These are phyloP conservation scores for Vigna nakashimae DNA, from an alignment of 306 rosid species.

Conservation along the genomic window DNA sequence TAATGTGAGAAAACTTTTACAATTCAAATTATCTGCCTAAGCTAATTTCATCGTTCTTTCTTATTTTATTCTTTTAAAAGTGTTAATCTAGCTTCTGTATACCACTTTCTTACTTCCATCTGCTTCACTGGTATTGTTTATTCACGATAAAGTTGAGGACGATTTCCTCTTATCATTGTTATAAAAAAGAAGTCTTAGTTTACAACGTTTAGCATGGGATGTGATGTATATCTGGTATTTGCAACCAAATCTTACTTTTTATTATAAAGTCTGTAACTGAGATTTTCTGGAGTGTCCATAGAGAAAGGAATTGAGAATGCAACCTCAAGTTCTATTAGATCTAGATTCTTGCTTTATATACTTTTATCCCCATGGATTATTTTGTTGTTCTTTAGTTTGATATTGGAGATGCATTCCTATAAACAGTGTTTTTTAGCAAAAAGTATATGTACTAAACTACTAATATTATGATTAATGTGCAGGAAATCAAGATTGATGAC, in stretches of 20 bases:
- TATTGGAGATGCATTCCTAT: neutral
- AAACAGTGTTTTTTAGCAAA: neutral
- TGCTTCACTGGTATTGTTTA: neutral
- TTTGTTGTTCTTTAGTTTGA: conserved; percentile 6
- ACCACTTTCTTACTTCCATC: neutral
- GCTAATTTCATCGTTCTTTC: too few species aligned
- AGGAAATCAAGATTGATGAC: conserved; percentile 90
- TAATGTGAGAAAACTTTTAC: too few species aligned
- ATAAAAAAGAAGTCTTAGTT: too few species aligned
- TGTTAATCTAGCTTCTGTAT: neutral
- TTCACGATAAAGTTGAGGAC: neutral
- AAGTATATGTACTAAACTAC: neutral
- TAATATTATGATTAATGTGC: conserved; percentile 43
- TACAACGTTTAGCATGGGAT: too few species aligned
- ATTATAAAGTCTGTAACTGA: neutral
- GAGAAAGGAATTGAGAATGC: too few species aligned
- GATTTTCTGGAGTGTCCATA: neutral
- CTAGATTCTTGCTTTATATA: neutral
- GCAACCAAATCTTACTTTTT: neutral
- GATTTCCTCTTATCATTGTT: neutral
- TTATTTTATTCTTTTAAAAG: too few species aligned
- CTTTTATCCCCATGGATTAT: conserved; percentile 9
- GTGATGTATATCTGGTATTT: neutral
- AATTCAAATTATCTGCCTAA: too few species aligned
- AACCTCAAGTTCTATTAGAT: neutral